Evolutionary conservation across 805 yeast genomes (phyloP), one percentile per base, ranked within the genome.

Genomic region (Clavispora asparagi): DNA sequence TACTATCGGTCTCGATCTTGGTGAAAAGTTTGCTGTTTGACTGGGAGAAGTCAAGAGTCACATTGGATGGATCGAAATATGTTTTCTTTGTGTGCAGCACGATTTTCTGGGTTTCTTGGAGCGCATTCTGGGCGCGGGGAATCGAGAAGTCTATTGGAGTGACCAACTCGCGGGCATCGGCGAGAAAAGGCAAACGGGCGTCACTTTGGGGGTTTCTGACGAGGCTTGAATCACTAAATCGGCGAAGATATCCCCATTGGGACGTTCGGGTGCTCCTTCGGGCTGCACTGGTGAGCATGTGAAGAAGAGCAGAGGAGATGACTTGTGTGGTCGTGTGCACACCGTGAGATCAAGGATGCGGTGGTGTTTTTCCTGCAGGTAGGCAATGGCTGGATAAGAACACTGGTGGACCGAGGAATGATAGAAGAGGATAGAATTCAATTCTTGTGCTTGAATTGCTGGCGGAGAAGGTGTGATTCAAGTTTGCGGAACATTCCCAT

Each of bases 41-140:
- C 27, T 45, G 43, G 9, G 32, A 7, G 30, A 53, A 45, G 33
- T 53, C 53, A 4, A 53, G 47, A 17, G 54, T 39, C 26, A 13
- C 28, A 31, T 48, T 49, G 41, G 55, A 46, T 14, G 54, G 56
- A 31, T 53, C 56, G 23, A 42, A 51, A 41, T 53, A 52, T 4
- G 29, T 28, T 19, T 27, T 35, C 35, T 42, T n/a, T 28, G 40
- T 12, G 8, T 10, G 25, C 41, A 26, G 17, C 25, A 30, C 25
- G 26, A 37, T 7, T 12, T 42, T 26, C 19, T 36, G 17, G 8
- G 45, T 26, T 7, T 28, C 36, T 14, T 13, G 29, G 28, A 28
- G 14, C 12, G 23, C 14, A n/a, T 33, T 17, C 12, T 6, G 31
- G 6, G 39, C n/a, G n/a, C 17, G n/a, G n/a, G 16, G 36, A 9